Evolutionary conservation across 768 basidiomycete genomes (phyloP).

Genomic region (Artomyces pyxidatus): DNA sequence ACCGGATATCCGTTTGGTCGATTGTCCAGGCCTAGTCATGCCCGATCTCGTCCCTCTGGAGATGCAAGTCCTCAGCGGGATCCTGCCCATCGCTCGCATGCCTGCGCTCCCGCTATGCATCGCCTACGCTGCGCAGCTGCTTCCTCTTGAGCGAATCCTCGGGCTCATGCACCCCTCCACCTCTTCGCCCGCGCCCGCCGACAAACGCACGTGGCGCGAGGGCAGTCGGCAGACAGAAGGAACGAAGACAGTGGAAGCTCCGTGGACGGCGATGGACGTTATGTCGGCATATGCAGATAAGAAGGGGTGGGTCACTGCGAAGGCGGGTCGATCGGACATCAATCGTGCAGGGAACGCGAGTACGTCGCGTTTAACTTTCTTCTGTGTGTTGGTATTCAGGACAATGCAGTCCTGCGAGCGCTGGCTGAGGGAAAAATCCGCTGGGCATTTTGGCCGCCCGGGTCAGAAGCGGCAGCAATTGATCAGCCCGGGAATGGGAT

Average conservation of each 20-base stretch:
- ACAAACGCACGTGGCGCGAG: constrained; percentile 77
- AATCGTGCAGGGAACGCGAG: constrained; percentile 86
- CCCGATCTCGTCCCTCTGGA: constrained; percentile 80
- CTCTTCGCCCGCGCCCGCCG: constrained; percentile 29
- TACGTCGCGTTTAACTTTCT: constrained; percentile 33
- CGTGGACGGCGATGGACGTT: constrained; percentile 86
- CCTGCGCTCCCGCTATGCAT: constrained; percentile 81
- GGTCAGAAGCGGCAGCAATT: constrained; percentile 21
- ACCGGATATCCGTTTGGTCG: constrained; percentile 77
- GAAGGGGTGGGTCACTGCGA: constrained; percentile 85
- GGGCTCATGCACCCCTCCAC: constrained; percentile 44
- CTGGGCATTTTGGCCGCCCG: constrained; percentile 86
- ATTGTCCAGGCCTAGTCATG: constrained; percentile 93
- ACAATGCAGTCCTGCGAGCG: constrained; percentile 58
- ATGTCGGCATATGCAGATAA: constrained; percentile 67
- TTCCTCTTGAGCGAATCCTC: constrained; percentile 74
- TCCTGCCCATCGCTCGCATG: constrained; percentile 74
- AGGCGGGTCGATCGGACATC: constrained; percentile 82
- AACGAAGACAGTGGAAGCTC: constrained; percentile 9
- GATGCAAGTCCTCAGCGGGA: constrained; percentile 67
- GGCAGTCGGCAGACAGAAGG: constrained; percentile 24
- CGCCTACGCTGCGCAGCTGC: constrained; percentile 51
- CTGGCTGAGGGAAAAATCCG: constrained; percentile 72
- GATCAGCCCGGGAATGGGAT: constrained; percentile 38
- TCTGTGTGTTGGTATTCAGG: background rate